Conservation (phyloP, 2,329 filamentous ascomycete genomes). For the Pseudogymnoascus sp. region DNA sequence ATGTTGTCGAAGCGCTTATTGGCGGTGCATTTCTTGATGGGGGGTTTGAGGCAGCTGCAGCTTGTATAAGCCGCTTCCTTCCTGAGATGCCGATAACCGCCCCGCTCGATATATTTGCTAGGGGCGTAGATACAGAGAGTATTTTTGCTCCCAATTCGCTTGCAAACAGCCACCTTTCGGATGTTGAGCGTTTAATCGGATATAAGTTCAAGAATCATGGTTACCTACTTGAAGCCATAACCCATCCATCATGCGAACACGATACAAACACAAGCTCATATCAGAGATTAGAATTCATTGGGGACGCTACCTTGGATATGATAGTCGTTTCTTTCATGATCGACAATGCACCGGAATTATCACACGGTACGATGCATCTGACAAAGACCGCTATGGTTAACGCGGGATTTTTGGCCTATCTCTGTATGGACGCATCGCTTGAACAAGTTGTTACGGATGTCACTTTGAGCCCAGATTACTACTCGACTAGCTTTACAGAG, state of each 20-base stretch:
- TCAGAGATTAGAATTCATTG: slow-evolving; percentile 80
- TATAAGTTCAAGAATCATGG: slow-evolving; percentile 63
- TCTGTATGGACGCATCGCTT: slow-evolving; percentile 53
- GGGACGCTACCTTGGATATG: slow-evolving; percentile 77
- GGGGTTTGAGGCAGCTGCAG: slow-evolving; percentile 53
- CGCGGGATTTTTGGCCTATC: slow-evolving; percentile 69
- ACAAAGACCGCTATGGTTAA: slow-evolving; percentile 73
- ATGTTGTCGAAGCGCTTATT: slow-evolving; percentile 77
- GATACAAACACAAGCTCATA: slow-evolving; percentile 43
- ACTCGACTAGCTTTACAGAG: slow-evolving; percentile 5
- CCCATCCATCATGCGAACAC: slow-evolving; percentile 56
- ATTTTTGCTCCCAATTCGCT: not conserved
- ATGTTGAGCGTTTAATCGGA: slow-evolving; percentile 59
- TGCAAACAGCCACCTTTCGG: not conserved
- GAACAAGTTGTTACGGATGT: slow-evolving; percentile 24
- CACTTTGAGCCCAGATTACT: not conserved
- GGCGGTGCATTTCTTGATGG: slow-evolving; percentile 69
- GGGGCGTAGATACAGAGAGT: not conserved
- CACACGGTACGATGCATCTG: slow-evolving; percentile 62
- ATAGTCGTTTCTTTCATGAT: slow-evolving; percentile 58
- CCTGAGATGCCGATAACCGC: slow-evolving; percentile 36
- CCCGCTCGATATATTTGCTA: not conserved
- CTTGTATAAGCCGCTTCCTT: slow-evolving; percentile 61
- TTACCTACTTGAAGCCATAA: slow-evolving; percentile 71
- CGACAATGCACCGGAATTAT: slow-evolving; percentile 38